phyloP scores from a whole-genome alignment of 768 basidiomycete genomes.

The Boletus vinaceobasis region DNA sequence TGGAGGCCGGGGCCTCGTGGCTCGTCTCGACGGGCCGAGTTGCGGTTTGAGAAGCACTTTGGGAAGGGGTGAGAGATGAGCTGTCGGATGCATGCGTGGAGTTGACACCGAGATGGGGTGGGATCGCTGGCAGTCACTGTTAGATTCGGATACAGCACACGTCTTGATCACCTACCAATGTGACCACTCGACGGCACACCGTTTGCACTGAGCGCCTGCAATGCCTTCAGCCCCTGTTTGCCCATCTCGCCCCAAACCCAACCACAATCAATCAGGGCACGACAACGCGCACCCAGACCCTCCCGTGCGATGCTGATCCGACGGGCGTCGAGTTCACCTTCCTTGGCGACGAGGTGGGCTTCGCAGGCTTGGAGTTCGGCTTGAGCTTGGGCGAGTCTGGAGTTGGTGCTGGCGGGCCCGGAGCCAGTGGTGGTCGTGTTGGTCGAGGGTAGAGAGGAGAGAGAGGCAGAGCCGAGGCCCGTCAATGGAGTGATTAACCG shows the following conservation, averaged over 20 bases:
- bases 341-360: conserved; percentile 64
- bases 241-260: conserved; percentile 68
- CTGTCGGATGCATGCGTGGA: conserved; percentile 45
- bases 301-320: conserved; percentile 56
- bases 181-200: neutral
- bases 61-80: conserved; percentile 72
- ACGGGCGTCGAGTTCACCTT: conserved; percentile 54
- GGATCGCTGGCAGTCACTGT: neutral
- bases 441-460: conserved; percentile 38
- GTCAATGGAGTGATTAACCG: conserved; percentile 12
- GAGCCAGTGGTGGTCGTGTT: conserved; percentile 26
- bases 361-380: conserved; percentile 82
- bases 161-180: neutral
- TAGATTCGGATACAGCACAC: neutral
- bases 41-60: conserved; percentile 63
- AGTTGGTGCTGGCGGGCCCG: conserved; percentile 17
- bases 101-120: conserved; percentile 4
- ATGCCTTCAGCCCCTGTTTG: conserved; percentile 47
- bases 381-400: conserved; percentile 65
- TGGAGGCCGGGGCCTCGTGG: conserved; percentile 12
- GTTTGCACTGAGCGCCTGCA: conserved; percentile 16
- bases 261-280: conserved; percentile 67
- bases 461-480: conserved; percentile 40
- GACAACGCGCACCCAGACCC: conserved; percentile 60
- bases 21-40: conserved; percentile 16